Evolutionary conservation across 169 alveolate species (phyloP).

Genomic region (Cryptosporidium bovis): DNA sequence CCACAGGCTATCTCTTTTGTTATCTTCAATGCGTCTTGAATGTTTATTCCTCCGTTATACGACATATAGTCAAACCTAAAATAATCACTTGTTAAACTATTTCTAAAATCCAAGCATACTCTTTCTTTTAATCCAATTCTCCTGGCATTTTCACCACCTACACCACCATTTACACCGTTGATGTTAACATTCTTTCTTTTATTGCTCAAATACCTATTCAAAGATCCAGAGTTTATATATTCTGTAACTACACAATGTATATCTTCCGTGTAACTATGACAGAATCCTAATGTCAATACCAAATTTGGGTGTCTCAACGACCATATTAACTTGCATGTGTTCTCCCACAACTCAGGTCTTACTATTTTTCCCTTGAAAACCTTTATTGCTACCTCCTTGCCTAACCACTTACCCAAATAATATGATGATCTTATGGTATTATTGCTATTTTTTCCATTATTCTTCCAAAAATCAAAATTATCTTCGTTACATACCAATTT

Average conservation of each 20-base stretch:
- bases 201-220: constrained; percentile 16
- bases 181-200: neutral
- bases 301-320: constrained; percentile 68
- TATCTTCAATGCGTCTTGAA: constrained; percentile 23
- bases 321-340: constrained; percentile 67
- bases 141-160: too few species aligned
- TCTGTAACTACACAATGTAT: constrained; percentile 71
- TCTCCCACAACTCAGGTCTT: constrained; percentile 53
- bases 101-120: neutral
- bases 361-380: constrained; percentile 42
- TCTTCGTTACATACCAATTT: constrained; percentile 23
- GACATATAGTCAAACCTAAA: neutral
- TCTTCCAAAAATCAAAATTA: constrained; percentile 25
- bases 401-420: constrained; percentile 73
- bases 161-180: neutral
- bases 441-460: too few species aligned
- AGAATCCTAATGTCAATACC: constrained; percentile 52
- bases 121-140: neutral
- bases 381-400: constrained; percentile 50
- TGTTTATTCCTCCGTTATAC: constrained; percentile 21
- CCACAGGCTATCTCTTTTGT: constrained; percentile 56
- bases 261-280: constrained; percentile 32
- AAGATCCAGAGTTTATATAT: constrained; percentile 52
- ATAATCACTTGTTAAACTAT: neutral
- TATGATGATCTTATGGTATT: neutral